These are phyloP conservation scores for Phytopythium sindhum DNA, from an alignment of 352 stramenopile genomes.

Conservation along the genomic window DNA sequence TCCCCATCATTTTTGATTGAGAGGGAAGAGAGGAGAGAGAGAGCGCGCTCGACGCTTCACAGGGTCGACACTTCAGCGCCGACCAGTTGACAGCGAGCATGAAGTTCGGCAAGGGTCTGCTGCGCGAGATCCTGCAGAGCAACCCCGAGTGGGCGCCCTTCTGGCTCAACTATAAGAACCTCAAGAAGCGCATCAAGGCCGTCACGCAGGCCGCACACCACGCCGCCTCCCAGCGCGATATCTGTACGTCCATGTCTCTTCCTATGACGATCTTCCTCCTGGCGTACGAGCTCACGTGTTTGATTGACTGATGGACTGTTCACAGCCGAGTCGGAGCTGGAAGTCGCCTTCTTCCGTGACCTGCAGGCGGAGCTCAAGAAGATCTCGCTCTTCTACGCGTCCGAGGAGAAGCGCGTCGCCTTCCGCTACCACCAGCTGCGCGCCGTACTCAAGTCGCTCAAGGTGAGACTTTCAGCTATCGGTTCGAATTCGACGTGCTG, in stretches of 20 bases:
- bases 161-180: conserved; percentile 86
- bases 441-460: conserved; percentile 65
- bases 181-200: conserved; percentile 84
- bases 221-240: conserved; percentile 34
- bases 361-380: conserved; percentile 75
- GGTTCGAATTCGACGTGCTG: background rate
- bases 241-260: conserved; percentile 27
- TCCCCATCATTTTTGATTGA: conserved; percentile 2
- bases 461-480: conserved; percentile 20
- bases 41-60: too few relatives aligned
- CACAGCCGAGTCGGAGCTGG: conserved; percentile 58
- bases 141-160: conserved; percentile 83
- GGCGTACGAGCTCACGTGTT: background rate
- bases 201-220: conserved; percentile 44
- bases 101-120: conserved; percentile 81
- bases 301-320: background rate
- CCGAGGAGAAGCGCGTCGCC: conserved; percentile 69
- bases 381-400: conserved; percentile 73
- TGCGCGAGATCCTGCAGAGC: conserved; percentile 68
- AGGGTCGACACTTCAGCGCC: too few relatives aligned
- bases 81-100: conserved; percentile 19
- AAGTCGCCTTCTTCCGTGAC: conserved; percentile 80
- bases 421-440: conserved; percentile 71
- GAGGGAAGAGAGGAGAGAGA: background rate
- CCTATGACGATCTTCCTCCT: background rate